A percentile compares a stretch with the other conserved stretches of the same genome.
Evolutionary conservation across 75 land plant species (phyloP).

Genomic region (Larix kaempferi): DNA sequence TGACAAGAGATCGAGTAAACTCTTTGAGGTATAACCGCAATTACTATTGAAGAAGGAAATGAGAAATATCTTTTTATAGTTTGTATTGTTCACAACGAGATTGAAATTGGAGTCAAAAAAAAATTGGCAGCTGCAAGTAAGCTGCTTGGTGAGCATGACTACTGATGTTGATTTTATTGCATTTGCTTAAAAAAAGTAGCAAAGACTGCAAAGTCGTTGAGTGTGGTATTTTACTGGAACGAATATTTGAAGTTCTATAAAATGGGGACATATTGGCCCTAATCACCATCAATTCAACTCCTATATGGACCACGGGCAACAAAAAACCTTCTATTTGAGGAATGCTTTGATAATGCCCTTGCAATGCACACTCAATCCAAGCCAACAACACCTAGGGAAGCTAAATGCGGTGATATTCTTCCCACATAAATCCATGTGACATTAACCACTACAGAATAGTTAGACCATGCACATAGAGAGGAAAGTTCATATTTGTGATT

Average conservation of each 20-base stretch:
- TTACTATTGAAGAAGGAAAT: no score
- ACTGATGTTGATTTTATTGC: no score
- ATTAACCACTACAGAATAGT: not conserved
- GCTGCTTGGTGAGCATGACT: constrained; percentile 52
- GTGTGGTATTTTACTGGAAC: constrained; percentile 91
- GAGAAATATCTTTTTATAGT: no score
- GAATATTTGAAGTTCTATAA: constrained; percentile 89
- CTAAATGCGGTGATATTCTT: constrained; percentile 64
- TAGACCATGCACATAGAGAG: no score
- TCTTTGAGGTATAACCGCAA: no score
- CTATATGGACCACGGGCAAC: constrained; percentile 84
- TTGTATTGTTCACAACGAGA: constrained; percentile 93
- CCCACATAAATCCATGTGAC: constrained; percentile 3
- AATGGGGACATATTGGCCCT: constrained; percentile 86
- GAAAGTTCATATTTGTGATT: no score
- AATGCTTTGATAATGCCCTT: constrained; percentile 89
- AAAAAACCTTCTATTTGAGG: constrained; percentile 81
- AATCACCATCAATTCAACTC: constrained; percentile 90
- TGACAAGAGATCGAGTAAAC: no score
- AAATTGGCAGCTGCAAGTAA: constrained; percentile 60
- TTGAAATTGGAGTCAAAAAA: constrained; percentile 95
- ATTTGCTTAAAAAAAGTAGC: constrained; percentile 43
- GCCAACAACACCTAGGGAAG: constrained; percentile 82
- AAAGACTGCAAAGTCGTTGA: constrained; percentile 69
- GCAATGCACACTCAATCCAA: constrained; percentile 68